phyloP scores from a whole-genome alignment of 768 basidiomycete genomes.

The Piloderma croceum region DNA sequence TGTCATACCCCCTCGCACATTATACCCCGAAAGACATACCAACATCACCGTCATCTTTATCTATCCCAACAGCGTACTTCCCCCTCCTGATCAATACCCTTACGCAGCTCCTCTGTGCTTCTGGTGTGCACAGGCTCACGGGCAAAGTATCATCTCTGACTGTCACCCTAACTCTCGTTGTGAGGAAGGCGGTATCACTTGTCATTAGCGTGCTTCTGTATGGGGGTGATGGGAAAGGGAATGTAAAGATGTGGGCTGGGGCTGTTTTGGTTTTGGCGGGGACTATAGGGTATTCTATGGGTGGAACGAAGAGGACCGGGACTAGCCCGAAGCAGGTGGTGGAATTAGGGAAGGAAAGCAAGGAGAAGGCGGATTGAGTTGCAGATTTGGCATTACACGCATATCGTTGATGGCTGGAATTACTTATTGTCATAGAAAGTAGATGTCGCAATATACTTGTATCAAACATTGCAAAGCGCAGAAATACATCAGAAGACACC shows the following conservation, averaged over 20 bases:
- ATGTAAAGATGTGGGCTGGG: constrained; percentile 55
- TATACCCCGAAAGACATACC: constrained; percentile 27
- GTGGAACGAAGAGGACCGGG: no score
- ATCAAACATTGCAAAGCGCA: no score
- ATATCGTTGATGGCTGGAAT: no score
- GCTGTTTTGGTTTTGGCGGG: constrained; percentile 65
- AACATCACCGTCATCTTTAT: constrained; percentile 26
- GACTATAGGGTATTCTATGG: constrained; percentile 61
- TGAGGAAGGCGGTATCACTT: constrained; percentile 75
- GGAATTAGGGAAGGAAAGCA: no score
- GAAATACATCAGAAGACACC: no score
- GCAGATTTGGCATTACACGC: no score
- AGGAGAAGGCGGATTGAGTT: no score
- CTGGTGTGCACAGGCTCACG: constrained; percentile 84
- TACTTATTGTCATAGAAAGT: no score
- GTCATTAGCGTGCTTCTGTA: constrained; percentile 60
- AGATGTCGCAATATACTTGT: no score
- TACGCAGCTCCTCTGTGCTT: constrained; percentile 80
- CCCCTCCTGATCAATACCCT: constrained; percentile 71
- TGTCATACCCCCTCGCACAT: constrained; percentile 4
- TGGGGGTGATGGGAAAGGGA: constrained; percentile 30
- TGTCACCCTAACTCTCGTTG: constrained; percentile 75
- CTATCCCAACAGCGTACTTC: constrained; percentile 55
- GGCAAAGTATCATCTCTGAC: constrained; percentile 67
- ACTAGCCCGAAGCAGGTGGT: no score